phyloP scores from a whole-genome alignment of 2,329 filamentous ascomycete genomes.

The Fusarium proliferatum region DNA sequence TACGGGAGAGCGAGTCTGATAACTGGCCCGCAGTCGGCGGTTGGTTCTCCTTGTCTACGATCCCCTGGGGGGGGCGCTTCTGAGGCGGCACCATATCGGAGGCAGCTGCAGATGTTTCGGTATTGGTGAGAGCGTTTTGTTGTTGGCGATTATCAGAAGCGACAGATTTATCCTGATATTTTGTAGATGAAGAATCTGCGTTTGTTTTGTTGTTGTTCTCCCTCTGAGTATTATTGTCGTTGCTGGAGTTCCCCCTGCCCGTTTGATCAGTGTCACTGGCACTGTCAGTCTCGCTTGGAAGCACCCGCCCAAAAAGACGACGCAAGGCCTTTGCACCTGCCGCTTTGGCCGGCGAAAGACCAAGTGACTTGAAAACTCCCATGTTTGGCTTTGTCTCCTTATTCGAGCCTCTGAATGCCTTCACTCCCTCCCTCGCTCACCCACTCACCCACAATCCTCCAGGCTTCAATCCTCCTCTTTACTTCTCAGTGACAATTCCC shows the following conservation, averaged over 20 bases:
- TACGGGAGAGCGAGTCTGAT: constrained; percentile 28
- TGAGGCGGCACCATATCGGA: constrained; percentile 37
- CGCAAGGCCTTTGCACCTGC: constrained; percentile 47
- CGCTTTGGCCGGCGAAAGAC: constrained; percentile 47
- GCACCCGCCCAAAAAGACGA: constrained; percentile 46
- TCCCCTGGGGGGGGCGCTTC: not conserved
- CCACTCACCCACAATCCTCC: not conserved
- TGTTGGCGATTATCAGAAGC: not conserved
- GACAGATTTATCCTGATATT: not conserved
- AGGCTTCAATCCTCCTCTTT: not conserved
- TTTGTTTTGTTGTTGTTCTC: constrained; percentile 9
- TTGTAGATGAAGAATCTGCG: not conserved
- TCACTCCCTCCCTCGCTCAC: not conserved
- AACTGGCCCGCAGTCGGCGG: constrained; percentile 26
- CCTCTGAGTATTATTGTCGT: constrained; percentile 7
- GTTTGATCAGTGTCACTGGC: constrained; percentile 33
- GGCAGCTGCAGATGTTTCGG: not conserved
- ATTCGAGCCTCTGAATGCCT: not conserved
- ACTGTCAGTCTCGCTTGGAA: constrained; percentile 39
- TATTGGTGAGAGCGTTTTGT: not conserved
- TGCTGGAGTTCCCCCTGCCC: constrained; percentile 19
- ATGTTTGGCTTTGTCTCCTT: constrained; percentile 29
- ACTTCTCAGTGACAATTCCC: not conserved
- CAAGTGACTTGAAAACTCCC: constrained; percentile 45
- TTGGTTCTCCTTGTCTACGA: constrained; percentile 48